These are phyloP conservation scores for Xylaria sp. DNA, from an alignment of 2,329 filamentous ascomycete genomes.

Conservation along the genomic window DNA sequence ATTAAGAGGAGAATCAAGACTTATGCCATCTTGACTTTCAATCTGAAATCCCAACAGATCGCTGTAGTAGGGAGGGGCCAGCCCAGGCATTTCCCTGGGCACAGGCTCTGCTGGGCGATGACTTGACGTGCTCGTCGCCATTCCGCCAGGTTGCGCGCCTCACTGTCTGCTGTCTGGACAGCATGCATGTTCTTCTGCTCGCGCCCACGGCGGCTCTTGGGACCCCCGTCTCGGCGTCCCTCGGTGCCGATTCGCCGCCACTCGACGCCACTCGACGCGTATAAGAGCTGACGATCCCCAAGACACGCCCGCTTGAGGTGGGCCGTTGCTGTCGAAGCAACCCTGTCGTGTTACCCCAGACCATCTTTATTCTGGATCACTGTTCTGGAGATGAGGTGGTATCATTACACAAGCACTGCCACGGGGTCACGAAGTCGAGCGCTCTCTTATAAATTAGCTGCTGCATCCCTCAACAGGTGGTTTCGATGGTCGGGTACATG, in stretches of 20 bases:
- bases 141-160: conserved; percentile 7
- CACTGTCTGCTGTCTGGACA: conserved; percentile 15
- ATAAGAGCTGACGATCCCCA: conserved; percentile 18
- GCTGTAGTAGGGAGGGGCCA: no score
- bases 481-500: conserved; percentile 29
- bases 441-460: conserved; percentile 18
- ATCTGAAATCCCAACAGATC: background rate
- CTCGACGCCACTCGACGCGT: conserved; percentile 6
- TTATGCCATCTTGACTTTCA: background rate
- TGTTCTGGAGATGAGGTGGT: background rate
- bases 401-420: conserved; percentile 38
- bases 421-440: conserved; percentile 41
- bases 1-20: background rate
- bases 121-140: background rate
- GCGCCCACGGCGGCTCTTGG: conserved; percentile 34
- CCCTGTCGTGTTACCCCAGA: conserved; percentile 18
- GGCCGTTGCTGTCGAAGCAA: conserved; percentile 10
- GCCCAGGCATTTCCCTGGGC: no score
- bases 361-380: background rate
- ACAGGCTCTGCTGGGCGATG: background rate
- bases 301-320: conserved; percentile 4
- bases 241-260: conserved; percentile 38
- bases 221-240: conserved; percentile 38
- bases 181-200: conserved; percentile 32
- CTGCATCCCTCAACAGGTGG: conserved; percentile 13